Evolutionary conservation across 768 basidiomycete species (phyloP).

Genomic region (Xerocomus potaroensis): DNA sequence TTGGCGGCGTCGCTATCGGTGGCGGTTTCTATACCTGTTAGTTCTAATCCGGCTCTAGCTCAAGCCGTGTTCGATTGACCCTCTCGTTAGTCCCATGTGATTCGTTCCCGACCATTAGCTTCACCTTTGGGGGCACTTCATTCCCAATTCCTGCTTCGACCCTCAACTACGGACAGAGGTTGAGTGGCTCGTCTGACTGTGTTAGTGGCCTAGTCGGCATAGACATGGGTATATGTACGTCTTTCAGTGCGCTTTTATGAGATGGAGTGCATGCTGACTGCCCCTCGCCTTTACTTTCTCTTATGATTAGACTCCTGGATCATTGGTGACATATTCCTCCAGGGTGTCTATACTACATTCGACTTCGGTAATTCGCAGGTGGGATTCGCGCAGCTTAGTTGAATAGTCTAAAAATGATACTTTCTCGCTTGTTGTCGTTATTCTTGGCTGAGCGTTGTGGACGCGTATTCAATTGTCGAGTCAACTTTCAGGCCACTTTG

Average conservation of each 20-base stretch:
- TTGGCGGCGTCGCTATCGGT: conserved; percentile 14
- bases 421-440: no score
- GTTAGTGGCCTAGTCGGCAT: conserved; percentile 26
- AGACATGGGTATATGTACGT: background rate
- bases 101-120: conserved; percentile 23
- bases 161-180: conserved; percentile 37
- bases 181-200: conserved; percentile 22
- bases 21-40: conserved; percentile 30
- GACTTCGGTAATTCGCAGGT: conserved; percentile 34
- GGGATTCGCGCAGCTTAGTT: conserved; percentile 32
- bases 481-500: no score
- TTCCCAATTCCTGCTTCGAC: conserved; percentile 30
- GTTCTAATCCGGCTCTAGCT: no score
- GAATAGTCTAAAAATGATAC: no score
- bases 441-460: no score
- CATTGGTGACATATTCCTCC: conserved; percentile 38
- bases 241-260: no score
- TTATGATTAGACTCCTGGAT: conserved; percentile 27
- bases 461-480: no score
- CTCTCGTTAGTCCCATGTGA: conserved; percentile 25
- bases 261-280: no score
- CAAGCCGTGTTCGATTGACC: background rate
- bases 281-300: no score
- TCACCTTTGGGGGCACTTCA: conserved; percentile 35
- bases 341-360: conserved; percentile 40